phyloP scores from a whole-genome alignment of 495 filamentous ascomycete genomes.

The Trichoderma virens region DNA sequence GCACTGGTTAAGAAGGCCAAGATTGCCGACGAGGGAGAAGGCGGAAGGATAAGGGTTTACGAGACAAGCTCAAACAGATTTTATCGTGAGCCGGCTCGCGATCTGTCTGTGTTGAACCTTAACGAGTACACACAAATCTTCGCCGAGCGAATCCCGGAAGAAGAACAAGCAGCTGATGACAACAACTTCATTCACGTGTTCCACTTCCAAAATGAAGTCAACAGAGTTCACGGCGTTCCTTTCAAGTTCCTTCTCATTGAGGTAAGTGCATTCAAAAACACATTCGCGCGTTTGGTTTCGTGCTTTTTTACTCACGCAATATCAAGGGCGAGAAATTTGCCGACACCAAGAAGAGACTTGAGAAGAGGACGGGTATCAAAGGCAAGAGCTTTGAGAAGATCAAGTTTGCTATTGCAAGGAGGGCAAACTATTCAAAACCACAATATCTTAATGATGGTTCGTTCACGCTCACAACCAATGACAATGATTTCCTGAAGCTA shows the following conservation, averaged over 20 bases:
- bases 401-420: conserved; percentile 80
- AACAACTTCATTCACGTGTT: conserved; percentile 66
- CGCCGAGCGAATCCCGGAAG: conserved; percentile 72
- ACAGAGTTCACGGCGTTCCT: conserved; percentile 67
- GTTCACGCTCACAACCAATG: conserved; percentile 16
- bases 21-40: conserved; percentile 61
- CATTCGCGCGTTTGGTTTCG: not conserved
- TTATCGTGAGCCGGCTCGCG: conserved; percentile 59
- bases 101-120: conserved; percentile 60
- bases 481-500: not conserved
- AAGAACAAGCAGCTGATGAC: conserved; percentile 56
- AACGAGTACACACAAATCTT: conserved; percentile 80
- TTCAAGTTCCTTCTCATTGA: conserved; percentile 85
- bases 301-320: conserved; percentile 14
- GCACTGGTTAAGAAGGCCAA: conserved; percentile 71
- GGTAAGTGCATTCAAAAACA: conserved; percentile 40
- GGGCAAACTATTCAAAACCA: conserved; percentile 60
- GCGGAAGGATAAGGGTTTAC: conserved; percentile 61
- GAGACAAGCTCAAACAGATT: conserved; percentile 73
- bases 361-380: conserved; percentile 86
- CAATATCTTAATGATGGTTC: conserved; percentile 84
- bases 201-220: conserved; percentile 85
- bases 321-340: conserved; percentile 75
- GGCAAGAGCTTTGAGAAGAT: conserved; percentile 98
- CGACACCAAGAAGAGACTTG: conserved; percentile 84